These are phyloP conservation scores for Candida quercuum DNA, from an alignment of 805 yeast species.

Conservation along the genomic window DNA sequence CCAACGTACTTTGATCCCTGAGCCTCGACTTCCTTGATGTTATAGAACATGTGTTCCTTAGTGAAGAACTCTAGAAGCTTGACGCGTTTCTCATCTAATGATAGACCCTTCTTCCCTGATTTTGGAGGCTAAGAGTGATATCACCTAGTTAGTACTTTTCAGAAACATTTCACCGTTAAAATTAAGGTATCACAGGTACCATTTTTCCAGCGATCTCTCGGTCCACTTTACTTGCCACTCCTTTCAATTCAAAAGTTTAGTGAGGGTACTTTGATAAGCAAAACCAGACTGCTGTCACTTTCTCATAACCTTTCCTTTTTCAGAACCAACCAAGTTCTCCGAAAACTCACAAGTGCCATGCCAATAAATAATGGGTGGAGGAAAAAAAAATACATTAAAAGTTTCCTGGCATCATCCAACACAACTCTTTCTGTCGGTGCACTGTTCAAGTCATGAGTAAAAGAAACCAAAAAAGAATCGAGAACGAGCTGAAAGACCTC, in stretches of 20 bases:
- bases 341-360: too few species aligned
- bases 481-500: constrained; percentile 50
- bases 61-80: constrained; percentile 36
- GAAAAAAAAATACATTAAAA: too few species aligned
- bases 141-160: neutral
- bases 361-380: too few species aligned
- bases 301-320: too few species aligned
- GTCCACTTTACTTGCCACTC: too few species aligned
- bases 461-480: constrained; percentile 38
- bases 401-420: too few species aligned
- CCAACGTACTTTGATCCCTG: constrained; percentile 38
- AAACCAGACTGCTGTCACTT: too few species aligned
- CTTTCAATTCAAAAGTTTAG: too few species aligned
- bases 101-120: constrained; percentile 24
- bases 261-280: too few species aligned
- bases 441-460: constrained; percentile 26
- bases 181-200: neutral
- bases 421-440: too few species aligned
- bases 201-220: too few species aligned
- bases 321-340: too few species aligned
- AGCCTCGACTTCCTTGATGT: constrained; percentile 46
- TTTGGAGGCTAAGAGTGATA: constrained; percentile 9
- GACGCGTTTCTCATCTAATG: constrained; percentile 35
- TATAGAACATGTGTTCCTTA: constrained; percentile 35
- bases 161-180: neutral